phyloP scores from a whole-genome alignment of 495 filamentous ascomycete genomes.

The Cercophora sp. region DNA sequence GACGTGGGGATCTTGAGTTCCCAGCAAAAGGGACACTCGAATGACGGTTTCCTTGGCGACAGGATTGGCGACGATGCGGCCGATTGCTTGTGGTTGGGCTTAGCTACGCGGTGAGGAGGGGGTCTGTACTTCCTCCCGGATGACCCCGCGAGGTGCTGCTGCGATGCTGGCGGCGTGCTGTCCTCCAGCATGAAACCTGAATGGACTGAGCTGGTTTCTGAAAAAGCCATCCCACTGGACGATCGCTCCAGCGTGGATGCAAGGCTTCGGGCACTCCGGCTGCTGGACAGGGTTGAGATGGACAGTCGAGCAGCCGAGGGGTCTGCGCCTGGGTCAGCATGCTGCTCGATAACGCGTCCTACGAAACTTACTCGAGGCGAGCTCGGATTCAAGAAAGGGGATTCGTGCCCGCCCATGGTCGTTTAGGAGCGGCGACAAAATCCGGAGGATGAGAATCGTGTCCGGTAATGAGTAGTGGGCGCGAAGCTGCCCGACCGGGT shows the following conservation, averaged over 20 bases:
- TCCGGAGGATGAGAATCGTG: slow-evolving; percentile 4
- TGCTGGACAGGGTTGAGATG: slow-evolving; percentile 7
- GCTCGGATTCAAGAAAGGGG: slow-evolving; percentile 7
- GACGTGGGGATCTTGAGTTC: slow-evolving; percentile 20
- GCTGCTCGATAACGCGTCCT: too few species aligned
- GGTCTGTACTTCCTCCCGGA: slow-evolving; percentile 5
- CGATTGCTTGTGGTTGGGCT: slow-evolving; percentile 3
- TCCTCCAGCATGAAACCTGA: slow-evolving; percentile 6
- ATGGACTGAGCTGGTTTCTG: slow-evolving; percentile 12
- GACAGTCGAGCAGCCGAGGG: slow-evolving; percentile 1
- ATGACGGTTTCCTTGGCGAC: slow-evolving; percentile 14
- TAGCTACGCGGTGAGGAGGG: not conserved
- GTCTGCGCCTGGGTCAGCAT: too few species aligned
- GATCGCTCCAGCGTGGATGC: slow-evolving; percentile 5
- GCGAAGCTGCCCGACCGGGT: slow-evolving; percentile 8
- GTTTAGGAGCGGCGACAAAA: slow-evolving; percentile 2
- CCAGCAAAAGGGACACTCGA: slow-evolving; percentile 26
- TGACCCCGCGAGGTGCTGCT: not conserved
- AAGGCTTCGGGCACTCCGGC: slow-evolving; percentile 8
- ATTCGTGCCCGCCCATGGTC: slow-evolving; percentile 1
- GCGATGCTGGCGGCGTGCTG: not conserved
- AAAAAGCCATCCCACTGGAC: slow-evolving; percentile 9
- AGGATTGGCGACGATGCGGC: slow-evolving; percentile 8
- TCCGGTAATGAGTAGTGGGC: slow-evolving; percentile 7
- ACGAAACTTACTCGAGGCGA: slow-evolving; percentile 2